Base-by-base conservation (phyloP, 2,329 filamentous ascomycete genomes). In the Botryotinia globosa region DNA sequence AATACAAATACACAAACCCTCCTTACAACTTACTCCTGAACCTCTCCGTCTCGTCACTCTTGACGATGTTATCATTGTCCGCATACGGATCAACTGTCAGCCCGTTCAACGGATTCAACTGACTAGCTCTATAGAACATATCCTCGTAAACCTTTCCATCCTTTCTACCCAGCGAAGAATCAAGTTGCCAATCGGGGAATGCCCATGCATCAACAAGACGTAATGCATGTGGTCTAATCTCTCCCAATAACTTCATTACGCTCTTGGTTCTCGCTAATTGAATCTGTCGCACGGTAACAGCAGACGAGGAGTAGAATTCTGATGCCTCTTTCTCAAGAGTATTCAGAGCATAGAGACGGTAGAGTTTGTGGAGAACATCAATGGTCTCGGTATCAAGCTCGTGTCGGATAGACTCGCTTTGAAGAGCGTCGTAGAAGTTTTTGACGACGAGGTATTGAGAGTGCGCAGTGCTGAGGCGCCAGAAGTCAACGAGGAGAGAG, bases 141-240 rank as follows among this genome's bases (percentile, higher is more conserved):
- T 94, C 92, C 80, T 92, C 90, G 77, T 94, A 94, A 1, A 94
- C 92, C 77, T 91, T 90, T 32, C 92, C 92, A 74, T 94, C 92
- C 61, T 87, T 87, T 2, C 91, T 85, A 1, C 92, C 92, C 56
- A 94, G 81, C 73, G 88, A 89, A 77, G 87, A 90, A 80, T 94
- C 91, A 3, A 94, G 85, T 77, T 92, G 90, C 90, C 90, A 94
- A 80, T 94, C 92, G 1, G 91, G 89, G 82, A 94, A 92, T 74
- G 88, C 87, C 92, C 92, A 94, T 0, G 90, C 84, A 78, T 94
- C 92, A 0, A 93, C 91, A 18, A 94, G 83, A 18, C 88, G 82
- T 22, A 94, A 85, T 0, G 92, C 91, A 79, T 94, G 92, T 4
- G 92, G 92, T 9, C 92, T 85, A 74, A 94, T 89, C 74, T 93